Base-by-base conservation (phyloP, 1,139 yeast species). In the Magnusiomyces tetraspermus region DNA sequence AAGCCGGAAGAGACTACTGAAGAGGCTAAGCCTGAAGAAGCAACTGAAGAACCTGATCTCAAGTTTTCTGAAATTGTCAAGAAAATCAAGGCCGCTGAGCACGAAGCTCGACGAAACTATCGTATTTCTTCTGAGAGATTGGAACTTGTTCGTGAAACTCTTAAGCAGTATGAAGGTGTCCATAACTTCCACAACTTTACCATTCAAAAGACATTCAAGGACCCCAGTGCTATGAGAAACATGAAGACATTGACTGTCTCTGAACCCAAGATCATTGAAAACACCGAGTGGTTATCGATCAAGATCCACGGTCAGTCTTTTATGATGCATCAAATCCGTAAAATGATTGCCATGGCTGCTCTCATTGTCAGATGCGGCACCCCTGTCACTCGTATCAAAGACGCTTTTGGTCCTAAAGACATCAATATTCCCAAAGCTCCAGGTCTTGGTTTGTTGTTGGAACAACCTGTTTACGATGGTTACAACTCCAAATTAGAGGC, bases 291-390 rank as follows among this genome's bases (percentile, higher is more conserved):
- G 99, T 78, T 88, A 3, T 86, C 96, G 1, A 83, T 94, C 63
- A 92, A 92, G 70, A 87, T 92, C 57, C 98, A 92, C 66, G 99
- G 99, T 2, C 98, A 92, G 70, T 88, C 97, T 8, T 92, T 92
- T 68, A 94, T 94, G 99, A 76, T 92, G 57, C 98, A 92, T 69
- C 99, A 92, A 74, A 92, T 92, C 64, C 81, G 99, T 67, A 92
- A 92, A 67, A 92, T 92, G 99, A 88, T 94, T 55, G 94, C 97
- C 28, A 85, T 92, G 95, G 96, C 95, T 1, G 80, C 90, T 0
- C 74, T 92, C 53, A 80, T 86, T 19, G 81, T 90, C 31, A 79
- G 98, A 63, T 83, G 94, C 22, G 92, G 96, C 19, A 80, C 92
- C 63, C 96, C 97, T 2, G 67, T 79, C 31, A 76, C 76, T 22